phyloP scores from a whole-genome alignment of 805 yeast species.

The Candida koratica region DNA sequence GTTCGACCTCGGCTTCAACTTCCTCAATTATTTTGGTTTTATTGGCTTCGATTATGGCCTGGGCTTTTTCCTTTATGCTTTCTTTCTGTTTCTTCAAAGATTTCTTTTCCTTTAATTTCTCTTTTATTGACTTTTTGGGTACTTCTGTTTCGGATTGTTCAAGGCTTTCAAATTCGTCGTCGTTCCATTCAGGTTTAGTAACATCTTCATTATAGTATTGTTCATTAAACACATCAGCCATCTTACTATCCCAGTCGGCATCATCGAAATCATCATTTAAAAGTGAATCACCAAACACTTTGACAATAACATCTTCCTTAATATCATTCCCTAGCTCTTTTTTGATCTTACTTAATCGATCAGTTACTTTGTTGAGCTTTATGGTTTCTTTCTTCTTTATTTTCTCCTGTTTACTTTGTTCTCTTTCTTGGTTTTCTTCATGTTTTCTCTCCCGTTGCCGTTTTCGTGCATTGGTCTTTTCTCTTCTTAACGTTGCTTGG shows the following conservation, averaged over 20 bases:
- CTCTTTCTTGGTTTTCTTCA: conserved; percentile 49
- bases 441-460: conserved; percentile 72
- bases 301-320: conserved; percentile 54
- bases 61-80: conserved; percentile 62
- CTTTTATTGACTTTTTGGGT: conserved; percentile 47
- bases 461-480: conserved; percentile 69
- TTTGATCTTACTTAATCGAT: conserved; percentile 60
- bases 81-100: conserved; percentile 59
- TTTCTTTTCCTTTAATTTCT: conserved; percentile 54
- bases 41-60: conserved; percentile 72
- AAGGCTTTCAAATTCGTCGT: conserved; percentile 26
- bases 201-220: conserved; percentile 59
- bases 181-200: conserved; percentile 41
- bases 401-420: conserved; percentile 53
- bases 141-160: conserved; percentile 18
- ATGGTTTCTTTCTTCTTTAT: conserved; percentile 68
- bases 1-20: conserved; percentile 58
- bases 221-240: conserved; percentile 83
- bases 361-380: conserved; percentile 74
- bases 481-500: conserved; percentile 87
- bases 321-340: conserved; percentile 66
- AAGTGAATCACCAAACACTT: conserved; percentile 69
- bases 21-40: conserved; percentile 63
- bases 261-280: conserved; percentile 86
- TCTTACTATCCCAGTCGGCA: conserved; percentile 83